Percentiles rank a stretch among this genome's conserved stretches.
These are phyloP conservation scores for Trypethelium eluteriae DNA, from an alignment of 495 filamentous ascomycete species.

Conservation along the genomic window DNA sequence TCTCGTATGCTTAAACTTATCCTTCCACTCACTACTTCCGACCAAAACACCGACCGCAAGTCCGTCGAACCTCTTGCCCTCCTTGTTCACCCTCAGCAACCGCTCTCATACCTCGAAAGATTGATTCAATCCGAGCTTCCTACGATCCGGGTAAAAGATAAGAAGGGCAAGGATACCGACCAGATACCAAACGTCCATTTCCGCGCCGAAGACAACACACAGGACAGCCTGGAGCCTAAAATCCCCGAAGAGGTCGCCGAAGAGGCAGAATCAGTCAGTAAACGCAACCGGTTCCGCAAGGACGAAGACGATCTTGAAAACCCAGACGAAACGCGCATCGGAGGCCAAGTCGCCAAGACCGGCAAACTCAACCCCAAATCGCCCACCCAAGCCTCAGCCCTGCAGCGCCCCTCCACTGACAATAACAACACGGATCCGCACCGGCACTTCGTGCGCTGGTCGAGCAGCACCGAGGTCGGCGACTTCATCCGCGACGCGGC, in stretches of 20 bases:
- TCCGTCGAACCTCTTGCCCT: constrained; percentile 77
- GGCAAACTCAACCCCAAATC: constrained; percentile 39
- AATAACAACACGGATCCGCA: constrained; percentile 17
- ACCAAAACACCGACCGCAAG: constrained; percentile 52
- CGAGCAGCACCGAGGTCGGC: constrained; percentile 77
- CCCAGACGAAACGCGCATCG: constrained; percentile 42
- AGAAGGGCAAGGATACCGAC: constrained; percentile 52
- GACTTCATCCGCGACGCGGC: constrained; percentile 94
- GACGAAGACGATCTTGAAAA: constrained; percentile 35
- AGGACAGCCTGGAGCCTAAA: constrained; percentile 45
- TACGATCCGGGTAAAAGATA: constrained; percentile 43
- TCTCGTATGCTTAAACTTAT: constrained; percentile 84
- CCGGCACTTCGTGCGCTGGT: constrained; percentile 78
- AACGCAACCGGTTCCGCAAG: constrained; percentile 30
- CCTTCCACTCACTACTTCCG: constrained; percentile 60
- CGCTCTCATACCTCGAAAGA: constrained; percentile 83
- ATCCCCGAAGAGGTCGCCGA: constrained; percentile 21
- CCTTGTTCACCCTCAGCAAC: constrained; percentile 85
- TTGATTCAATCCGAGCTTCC: constrained; percentile 86
- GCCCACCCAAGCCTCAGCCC: constrained; percentile 13
- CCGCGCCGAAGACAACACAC: constrained; percentile 63
- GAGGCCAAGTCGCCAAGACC: constrained; percentile 42
- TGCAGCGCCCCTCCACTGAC: not conserved
- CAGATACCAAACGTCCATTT: constrained; percentile 65
- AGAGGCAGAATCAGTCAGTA: constrained; percentile 11